Conservation (phyloP, 371 early-diverging fungal species). For the Mucor piriformis region DNA sequence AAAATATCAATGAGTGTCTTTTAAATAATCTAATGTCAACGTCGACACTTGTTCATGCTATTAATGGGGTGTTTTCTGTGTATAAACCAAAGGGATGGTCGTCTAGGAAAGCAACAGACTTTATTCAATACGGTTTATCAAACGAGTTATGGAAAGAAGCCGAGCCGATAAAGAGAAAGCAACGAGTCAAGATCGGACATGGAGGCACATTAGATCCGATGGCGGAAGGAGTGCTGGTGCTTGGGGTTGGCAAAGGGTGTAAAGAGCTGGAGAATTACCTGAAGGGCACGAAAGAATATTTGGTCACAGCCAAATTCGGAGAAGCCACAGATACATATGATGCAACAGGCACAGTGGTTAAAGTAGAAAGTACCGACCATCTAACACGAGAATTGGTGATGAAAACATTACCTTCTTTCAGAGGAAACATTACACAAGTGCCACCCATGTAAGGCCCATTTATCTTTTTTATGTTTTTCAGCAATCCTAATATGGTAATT, state of each 20-base stretch:
- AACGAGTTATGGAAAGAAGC: constrained; percentile 13
- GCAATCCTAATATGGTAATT: constrained; percentile 3
- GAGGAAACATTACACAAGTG: constrained; percentile 42
- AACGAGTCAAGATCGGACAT: constrained; percentile 53
- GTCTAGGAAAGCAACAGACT: constrained; percentile 43
- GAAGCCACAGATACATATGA: constrained; percentile 55
- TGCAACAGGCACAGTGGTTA: constrained; percentile 36
- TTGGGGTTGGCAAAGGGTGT: constrained; percentile 53
- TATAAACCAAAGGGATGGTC: constrained; percentile 51
- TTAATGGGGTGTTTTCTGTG: constrained; percentile 49
- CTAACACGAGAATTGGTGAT: constrained; percentile 26
- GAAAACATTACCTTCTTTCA: constrained; percentile 33
- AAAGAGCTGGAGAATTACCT: constrained; percentile 42
- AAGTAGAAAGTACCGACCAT: constrained; percentile 31
- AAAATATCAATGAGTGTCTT: no score
- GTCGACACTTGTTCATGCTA: constrained; percentile 10
- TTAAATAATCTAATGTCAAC: background rate
- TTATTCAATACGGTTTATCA: constrained; percentile 32
- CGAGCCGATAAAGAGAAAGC: constrained; percentile 8
- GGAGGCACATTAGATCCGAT: constrained; percentile 62
- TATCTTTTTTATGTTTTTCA: constrained; percentile 3
- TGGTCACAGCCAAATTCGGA: constrained; percentile 47
- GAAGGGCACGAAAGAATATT: constrained; percentile 44
- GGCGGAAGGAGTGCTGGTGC: constrained; percentile 54
- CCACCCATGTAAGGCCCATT: constrained; percentile 53